phyloP scores from a whole-genome alignment of 2,329 filamentous ascomycete species.

The Ophiocordyceps camponoti-saundersi region DNA sequence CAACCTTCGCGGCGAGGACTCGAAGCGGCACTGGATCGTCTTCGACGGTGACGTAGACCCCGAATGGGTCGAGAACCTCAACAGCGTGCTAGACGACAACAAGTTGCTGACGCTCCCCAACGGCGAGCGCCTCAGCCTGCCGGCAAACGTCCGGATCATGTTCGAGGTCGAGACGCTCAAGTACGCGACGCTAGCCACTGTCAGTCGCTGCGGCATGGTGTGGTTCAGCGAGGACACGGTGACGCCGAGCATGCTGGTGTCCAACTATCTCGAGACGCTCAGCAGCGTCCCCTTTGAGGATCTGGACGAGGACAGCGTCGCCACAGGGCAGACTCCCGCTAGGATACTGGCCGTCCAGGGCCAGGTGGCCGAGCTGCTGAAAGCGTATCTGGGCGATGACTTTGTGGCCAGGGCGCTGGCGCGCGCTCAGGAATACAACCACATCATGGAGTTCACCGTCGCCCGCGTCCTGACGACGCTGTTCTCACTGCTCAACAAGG shows the following conservation, averaged over 20 bases:
- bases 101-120: conserved; percentile 94
- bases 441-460: conserved; percentile 97
- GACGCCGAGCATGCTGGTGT: conserved; percentile 78
- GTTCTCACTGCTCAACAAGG: conserved; percentile 91
- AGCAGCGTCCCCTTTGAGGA: conserved; percentile 80
- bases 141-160: conserved; percentile 94
- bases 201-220: conserved; percentile 99
- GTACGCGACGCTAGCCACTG: conserved; percentile 95
- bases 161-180: conserved; percentile 98
- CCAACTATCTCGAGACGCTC: conserved; percentile 75
- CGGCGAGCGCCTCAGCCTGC: conserved; percentile 89
- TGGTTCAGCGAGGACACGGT: conserved; percentile 99
- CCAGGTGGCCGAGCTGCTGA: conserved; percentile 63
- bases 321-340: conserved; percentile 56
- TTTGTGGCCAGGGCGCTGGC: conserved; percentile 67
- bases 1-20: conserved; percentile 91
- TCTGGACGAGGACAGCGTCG: conserved; percentile 77
- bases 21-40: conserved; percentile 97
- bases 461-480: conserved; percentile 82
- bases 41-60: conserved; percentile 98
- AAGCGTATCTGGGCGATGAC: conserved; percentile 60
- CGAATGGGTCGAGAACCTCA: conserved; percentile 99
- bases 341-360: conserved; percentile 66
- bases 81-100: conserved; percentile 98
- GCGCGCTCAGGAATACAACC: conserved; percentile 62